Evolutionary conservation across 2,329 filamentous ascomycete genomes (phyloP), one percentile per base, ranked within the genome.

Genomic region (Aspergillus unguis): DNA sequence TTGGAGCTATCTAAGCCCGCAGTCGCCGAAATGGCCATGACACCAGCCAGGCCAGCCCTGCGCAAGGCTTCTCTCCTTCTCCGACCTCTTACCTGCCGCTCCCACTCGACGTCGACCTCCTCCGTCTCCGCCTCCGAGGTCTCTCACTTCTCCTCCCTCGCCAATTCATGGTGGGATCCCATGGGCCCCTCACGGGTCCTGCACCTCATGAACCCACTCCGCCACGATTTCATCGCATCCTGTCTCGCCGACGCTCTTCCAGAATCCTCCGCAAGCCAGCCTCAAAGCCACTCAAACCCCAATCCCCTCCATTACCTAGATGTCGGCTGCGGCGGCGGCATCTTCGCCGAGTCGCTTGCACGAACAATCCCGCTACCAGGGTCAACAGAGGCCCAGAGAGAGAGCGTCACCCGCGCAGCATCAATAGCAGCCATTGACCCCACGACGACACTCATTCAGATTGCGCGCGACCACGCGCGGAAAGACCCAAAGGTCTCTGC

Each of bases 181-280:
- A 85, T 96, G 67, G 94, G 94, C 47, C 87, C 92, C 5, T 96
- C 91, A 3, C 85, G 92, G 36, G 85, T 96, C 53, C 84, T 99
- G 2, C 94, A 99, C 73, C 86, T 96, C 61, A 97, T 99, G 92
- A 97, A 99, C 75, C 94, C 94, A 1, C 83, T 96, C 42, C 91
- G 94, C 32, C 92, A 97, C 75, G 85, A 91, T 73, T 97, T 97
- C 74, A 94, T 96, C 70, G 80, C 80, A 25, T 75, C 77, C 57
- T 96, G 92, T 68, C 82, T 86, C 75, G 54, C 73, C 74, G 40
- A 36, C 45, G 59, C 57, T 37, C 28, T 28, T 33, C 48, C 62
- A 17, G 49, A 47, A 44, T 64, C 48, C 28, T 60, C 41, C 23
- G 58, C 45, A 43, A 60, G 54, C 44, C 57, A 38, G 60, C 56